phyloP scores from a whole-genome alignment of 352 stramenopile species.

The Pythium scleroteichum region DNA sequence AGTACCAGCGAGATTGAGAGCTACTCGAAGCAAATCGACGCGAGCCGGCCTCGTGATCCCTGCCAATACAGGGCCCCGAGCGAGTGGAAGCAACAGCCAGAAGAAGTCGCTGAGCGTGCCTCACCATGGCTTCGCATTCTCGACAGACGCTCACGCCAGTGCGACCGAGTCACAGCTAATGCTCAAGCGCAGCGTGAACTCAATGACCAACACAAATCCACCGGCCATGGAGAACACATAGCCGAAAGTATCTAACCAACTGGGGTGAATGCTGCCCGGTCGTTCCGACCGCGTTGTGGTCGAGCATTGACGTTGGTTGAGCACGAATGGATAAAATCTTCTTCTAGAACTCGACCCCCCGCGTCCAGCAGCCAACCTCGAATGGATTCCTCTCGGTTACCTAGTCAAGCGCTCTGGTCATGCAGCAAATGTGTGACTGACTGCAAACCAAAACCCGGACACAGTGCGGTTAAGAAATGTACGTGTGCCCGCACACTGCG shows the following conservation, averaged over 20 bases:
- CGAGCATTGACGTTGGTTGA: too few relatives aligned
- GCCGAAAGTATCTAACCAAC: conserved; percentile 8
- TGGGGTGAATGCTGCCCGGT: conserved; percentile 19
- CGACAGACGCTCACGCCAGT: conserved; percentile 53
- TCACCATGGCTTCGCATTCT: conserved; percentile 77
- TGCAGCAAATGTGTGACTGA: too few relatives aligned
- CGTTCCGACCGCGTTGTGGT: conserved; percentile 18
- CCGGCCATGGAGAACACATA: background rate
- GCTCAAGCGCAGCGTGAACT: conserved; percentile 18
- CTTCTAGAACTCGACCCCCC: too few relatives aligned
- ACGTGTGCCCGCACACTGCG: too few relatives aligned
- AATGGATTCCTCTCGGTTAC: too few relatives aligned
- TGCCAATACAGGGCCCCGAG: conserved; percentile 25
- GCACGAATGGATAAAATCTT: too few relatives aligned
- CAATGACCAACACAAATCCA: background rate
- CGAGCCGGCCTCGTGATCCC: conserved; percentile 44
- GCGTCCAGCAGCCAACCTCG: too few relatives aligned
- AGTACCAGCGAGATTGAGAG: conserved; percentile 35
- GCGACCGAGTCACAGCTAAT: conserved; percentile 50
- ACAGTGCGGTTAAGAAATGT: too few relatives aligned
- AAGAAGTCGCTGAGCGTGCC: conserved; percentile 36
- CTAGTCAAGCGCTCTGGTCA: too few relatives aligned
- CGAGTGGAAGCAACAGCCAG: conserved; percentile 20
- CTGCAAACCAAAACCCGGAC: too few relatives aligned
- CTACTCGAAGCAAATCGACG: conserved; percentile 11